These are phyloP conservation scores for Aspergillus brasiliensis DNA, from an alignment of 2,329 filamentous ascomycete genomes.

Conservation along the genomic window DNA sequence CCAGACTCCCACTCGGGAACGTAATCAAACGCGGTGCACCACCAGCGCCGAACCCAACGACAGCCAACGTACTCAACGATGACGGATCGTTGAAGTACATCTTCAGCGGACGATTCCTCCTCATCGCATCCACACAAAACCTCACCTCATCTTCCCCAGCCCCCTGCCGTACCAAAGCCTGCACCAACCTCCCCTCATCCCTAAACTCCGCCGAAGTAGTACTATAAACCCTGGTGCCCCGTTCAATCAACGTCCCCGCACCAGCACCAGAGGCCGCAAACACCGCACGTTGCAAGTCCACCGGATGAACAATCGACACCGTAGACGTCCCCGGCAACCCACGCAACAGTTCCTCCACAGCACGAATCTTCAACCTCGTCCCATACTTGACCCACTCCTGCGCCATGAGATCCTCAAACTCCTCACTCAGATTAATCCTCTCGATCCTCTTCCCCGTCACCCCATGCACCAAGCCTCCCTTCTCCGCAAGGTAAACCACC, in stretches of 20 bases:
- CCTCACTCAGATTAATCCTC: conserved; percentile 94
- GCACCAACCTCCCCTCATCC: conserved; percentile 75
- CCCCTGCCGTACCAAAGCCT: conserved; percentile 78
- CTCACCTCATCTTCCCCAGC: conserved; percentile 81
- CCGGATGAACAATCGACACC: conserved; percentile 95
- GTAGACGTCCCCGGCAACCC: conserved; percentile 89
- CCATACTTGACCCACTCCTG: conserved; percentile 95
- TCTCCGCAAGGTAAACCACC: conserved; percentile 98
- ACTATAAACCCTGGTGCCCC: conserved; percentile 83
- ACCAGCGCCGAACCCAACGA: conserved; percentile 69
- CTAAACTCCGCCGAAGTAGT: conserved; percentile 71
- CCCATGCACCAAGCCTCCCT: conserved; percentile 92
- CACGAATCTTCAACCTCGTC: conserved; percentile 92
- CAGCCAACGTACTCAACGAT: conserved; percentile 82
- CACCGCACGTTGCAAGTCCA: conserved; percentile 90
- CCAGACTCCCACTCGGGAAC: conserved; percentile 89
- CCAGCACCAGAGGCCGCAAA: conserved; percentile 96
- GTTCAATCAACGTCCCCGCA: conserved; percentile 86
- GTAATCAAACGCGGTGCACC: conserved; percentile 81
- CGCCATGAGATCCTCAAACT: conserved; percentile 88
- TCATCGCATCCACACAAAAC: conserved; percentile 80
- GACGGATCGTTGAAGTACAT: conserved; percentile 82
- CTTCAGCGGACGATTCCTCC: conserved; percentile 75
- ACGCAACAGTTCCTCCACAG: conserved; percentile 91
- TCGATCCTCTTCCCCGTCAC: conserved; percentile 92